Percentiles rank a stretch among this genome's conserved stretches.
Evolutionary conservation across 2,329 filamentous ascomycete species (phyloP).

Genomic region (Ceratocystiopsis minuta): DNA sequence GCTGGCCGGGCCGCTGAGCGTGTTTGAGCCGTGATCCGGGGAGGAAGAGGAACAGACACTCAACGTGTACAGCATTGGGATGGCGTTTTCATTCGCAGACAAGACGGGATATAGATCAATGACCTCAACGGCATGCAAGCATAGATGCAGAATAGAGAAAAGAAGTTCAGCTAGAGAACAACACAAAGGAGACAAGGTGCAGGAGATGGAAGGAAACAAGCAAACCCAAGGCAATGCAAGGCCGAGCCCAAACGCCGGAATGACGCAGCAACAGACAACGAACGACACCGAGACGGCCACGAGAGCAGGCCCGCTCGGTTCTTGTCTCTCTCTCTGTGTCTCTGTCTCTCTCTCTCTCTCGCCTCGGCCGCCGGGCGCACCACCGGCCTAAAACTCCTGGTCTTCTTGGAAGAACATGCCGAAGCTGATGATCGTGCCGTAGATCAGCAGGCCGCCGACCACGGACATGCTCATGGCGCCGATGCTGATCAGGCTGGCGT

Average conservation of each 20-base stretch:
- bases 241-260: too few relatives aligned
- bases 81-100: too few relatives aligned
- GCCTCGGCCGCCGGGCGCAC: too few relatives aligned
- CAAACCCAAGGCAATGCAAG: too few relatives aligned
- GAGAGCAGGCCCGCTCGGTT: too few relatives aligned
- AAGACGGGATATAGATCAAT: neutral
- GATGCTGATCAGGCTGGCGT: slow-evolving; percentile 63
- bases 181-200: neutral
- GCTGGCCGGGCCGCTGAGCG: slow-evolving; percentile 33
- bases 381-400: slow-evolving; percentile 59
- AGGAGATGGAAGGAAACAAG: neutral
- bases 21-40: neutral
- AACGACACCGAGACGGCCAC: too few relatives aligned
- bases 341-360: neutral
- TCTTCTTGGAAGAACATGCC: slow-evolving; percentile 97
- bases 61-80: neutral
- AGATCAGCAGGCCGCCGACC: slow-evolving; percentile 80
- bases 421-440: slow-evolving; percentile 96
- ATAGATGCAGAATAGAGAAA: too few relatives aligned
- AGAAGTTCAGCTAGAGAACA: too few relatives aligned
- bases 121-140: too few relatives aligned
- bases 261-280: neutral
- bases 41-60: neutral
- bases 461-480: slow-evolving; percentile 94
- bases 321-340: neutral